Conservation (phyloP, 176 grass and related monocot species). For the Guadua angustifolia region DNA sequence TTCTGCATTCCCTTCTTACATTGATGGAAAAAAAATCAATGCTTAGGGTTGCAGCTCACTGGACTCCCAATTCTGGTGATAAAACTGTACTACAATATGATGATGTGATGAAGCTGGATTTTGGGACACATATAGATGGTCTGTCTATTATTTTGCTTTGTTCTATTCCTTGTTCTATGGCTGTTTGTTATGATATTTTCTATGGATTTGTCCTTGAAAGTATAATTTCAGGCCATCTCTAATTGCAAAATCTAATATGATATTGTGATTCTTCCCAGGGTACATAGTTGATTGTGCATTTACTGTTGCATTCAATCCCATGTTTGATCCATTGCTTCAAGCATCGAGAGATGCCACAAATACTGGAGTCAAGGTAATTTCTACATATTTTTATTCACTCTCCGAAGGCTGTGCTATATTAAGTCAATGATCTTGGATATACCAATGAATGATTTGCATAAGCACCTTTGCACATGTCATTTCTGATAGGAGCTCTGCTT, state of each 20-base stretch:
- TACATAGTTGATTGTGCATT: constrained; percentile 93
- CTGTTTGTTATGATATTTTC: not conserved
- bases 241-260: constrained; percentile 14
- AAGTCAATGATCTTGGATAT: not conserved
- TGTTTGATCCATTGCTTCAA: constrained; percentile 94
- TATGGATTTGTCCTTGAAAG: not conserved
- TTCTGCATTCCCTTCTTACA: constrained; percentile 23
- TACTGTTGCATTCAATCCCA: constrained; percentile 98
- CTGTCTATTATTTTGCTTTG: constrained; percentile 33
- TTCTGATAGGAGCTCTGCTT: constrained; percentile 2
- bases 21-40: constrained; percentile 16
- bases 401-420: not conserved
- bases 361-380: constrained; percentile 84
- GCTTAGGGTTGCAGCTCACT: constrained; percentile 94
- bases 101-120: constrained; percentile 99
- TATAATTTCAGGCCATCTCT: constrained; percentile 25
- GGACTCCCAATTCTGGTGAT: constrained; percentile 98
- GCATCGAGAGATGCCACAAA: constrained; percentile 95
- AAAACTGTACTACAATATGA: constrained; percentile 94
- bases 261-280: constrained; percentile 55
- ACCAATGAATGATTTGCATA: not conserved
- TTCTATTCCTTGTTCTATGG: not conserved
- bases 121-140: constrained; percentile 99
- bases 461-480: not conserved
- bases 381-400: not conserved